Evolutionary conservation across 805 yeast species (phyloP).

Genomic region (Lipomyces anomalus): DNA sequence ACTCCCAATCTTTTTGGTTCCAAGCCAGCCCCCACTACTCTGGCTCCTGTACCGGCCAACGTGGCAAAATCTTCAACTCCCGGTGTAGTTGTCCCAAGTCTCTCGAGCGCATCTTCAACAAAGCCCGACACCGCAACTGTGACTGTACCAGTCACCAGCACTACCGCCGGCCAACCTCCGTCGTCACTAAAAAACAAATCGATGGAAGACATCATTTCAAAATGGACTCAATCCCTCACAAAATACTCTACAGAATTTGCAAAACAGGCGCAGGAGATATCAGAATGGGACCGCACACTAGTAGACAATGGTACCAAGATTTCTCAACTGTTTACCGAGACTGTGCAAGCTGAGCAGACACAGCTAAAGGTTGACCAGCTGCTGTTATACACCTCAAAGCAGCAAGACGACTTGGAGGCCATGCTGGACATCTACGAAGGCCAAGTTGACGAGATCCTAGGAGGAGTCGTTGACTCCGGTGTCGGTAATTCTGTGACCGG

Average conservation of each 20-base stretch:
- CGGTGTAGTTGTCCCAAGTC: no score
- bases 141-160: no score
- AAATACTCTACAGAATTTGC: constrained; percentile 69
- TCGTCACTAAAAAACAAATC: constrained; percentile 78
- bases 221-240: constrained; percentile 85
- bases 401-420: constrained; percentile 84
- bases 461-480: constrained; percentile 20
- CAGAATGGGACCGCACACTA: constrained; percentile 78
- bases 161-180: no score
- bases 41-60: no score
- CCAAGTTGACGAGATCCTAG: constrained; percentile 47
- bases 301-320: constrained; percentile 84
- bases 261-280: constrained; percentile 64
- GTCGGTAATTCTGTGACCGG: no score
- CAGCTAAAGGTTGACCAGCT: constrained; percentile 85
- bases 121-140: no score
- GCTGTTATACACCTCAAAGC: constrained; percentile 76
- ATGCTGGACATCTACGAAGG: constrained; percentile 77
- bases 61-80: no score
- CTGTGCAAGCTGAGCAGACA: constrained; percentile 75
- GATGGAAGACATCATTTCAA: constrained; percentile 82
- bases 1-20: no score
- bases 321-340: constrained; percentile 66
- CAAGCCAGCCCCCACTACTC: no score
- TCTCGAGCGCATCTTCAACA: no score